A percentile compares a stretch with the other conserved stretches of the same genome.
Evolutionary conservation across 2,329 filamentous ascomycete genomes (phyloP).

Genomic region (Mariannaea elegans): DNA sequence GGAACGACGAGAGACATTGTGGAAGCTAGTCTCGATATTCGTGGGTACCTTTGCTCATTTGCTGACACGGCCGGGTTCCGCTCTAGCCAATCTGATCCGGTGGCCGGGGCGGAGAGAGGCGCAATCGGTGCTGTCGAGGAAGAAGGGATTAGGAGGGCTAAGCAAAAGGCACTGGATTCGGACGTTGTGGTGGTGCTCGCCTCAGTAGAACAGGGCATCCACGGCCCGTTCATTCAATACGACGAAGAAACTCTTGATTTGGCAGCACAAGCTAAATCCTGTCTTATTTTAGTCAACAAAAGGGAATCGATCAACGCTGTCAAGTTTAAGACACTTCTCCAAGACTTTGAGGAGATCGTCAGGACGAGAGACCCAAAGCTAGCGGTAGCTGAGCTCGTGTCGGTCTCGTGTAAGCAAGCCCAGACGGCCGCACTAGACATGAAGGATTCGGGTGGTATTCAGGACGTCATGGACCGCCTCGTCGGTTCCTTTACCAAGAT

Average conservation of each 20-base stretch:
- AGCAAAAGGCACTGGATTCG: constrained; percentile 80
- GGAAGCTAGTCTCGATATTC: constrained; percentile 88
- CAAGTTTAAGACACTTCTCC: constrained; percentile 50
- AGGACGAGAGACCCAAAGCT: constrained; percentile 33
- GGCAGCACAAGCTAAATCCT: constrained; percentile 57
- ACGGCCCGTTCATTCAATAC: constrained; percentile 55
- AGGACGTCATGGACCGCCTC: constrained; percentile 73
- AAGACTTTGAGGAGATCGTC: constrained; percentile 47
- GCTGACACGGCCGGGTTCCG: constrained; percentile 94
- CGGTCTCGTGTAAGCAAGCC: constrained; percentile 78
- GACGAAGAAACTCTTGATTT: constrained; percentile 65
- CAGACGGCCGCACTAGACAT: constrained; percentile 38
- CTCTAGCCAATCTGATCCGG: constrained; percentile 44
- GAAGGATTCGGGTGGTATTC: constrained; percentile 71
- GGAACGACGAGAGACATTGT: constrained; percentile 95
- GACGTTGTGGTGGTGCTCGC: constrained; percentile 86
- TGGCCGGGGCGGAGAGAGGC: constrained; percentile 22
- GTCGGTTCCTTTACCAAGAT: constrained; percentile 74
- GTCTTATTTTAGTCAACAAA: constrained; percentile 71
- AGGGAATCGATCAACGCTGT: constrained; percentile 56
- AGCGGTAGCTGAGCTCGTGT: constrained; percentile 47
- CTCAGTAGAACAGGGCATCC: constrained; percentile 68
- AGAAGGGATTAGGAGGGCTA: constrained; percentile 90
- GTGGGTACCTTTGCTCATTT: constrained; percentile 91
- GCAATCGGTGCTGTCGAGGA: constrained; percentile 79